These are phyloP conservation scores for Gaultheria prostrata DNA, from an alignment of 148 eudicot species.

Conservation along the genomic window DNA sequence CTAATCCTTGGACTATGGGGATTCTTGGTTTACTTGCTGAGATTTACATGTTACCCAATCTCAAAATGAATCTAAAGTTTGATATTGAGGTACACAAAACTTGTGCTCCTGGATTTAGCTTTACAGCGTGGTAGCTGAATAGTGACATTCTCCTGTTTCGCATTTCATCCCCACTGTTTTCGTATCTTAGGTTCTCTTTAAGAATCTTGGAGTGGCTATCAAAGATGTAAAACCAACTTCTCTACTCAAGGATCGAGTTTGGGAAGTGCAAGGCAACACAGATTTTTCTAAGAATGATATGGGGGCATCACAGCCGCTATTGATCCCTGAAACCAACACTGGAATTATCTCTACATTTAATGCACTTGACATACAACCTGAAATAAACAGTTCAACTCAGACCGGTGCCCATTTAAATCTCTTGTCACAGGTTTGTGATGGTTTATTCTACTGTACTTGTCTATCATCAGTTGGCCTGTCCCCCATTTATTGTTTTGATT, in stretches of 20 bases:
- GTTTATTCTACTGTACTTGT: background rate
- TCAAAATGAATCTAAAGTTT: constrained; percentile 29
- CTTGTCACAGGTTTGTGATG: constrained; percentile 21
- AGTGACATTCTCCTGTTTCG: background rate
- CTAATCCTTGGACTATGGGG: constrained; percentile 23
- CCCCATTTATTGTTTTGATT: background rate
- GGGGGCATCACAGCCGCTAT: constrained; percentile 8
- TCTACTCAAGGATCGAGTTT: constrained; percentile 22
- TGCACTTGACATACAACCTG: constrained; percentile 21
- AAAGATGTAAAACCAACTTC: constrained; percentile 18
- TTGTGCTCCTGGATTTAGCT: background rate
- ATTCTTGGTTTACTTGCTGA: constrained; percentile 23
- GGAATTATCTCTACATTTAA: constrained; percentile 12
- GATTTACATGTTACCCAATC: constrained; percentile 24
- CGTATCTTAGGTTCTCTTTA: constrained; percentile 18
- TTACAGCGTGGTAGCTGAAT: constrained; percentile 3
- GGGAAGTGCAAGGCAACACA: constrained; percentile 22
- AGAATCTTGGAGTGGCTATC: constrained; percentile 23
- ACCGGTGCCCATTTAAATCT: constrained; percentile 11
- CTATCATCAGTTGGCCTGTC: background rate
- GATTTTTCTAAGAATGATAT: constrained; percentile 22
- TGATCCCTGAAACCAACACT: constrained; percentile 12
- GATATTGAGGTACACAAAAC: constrained; percentile 24
- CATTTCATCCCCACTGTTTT: background rate
- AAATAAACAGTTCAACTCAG: constrained; percentile 19